Conservation (phyloP, 176 grass and related monocot species). For the Oropetium thomaeum region DNA sequence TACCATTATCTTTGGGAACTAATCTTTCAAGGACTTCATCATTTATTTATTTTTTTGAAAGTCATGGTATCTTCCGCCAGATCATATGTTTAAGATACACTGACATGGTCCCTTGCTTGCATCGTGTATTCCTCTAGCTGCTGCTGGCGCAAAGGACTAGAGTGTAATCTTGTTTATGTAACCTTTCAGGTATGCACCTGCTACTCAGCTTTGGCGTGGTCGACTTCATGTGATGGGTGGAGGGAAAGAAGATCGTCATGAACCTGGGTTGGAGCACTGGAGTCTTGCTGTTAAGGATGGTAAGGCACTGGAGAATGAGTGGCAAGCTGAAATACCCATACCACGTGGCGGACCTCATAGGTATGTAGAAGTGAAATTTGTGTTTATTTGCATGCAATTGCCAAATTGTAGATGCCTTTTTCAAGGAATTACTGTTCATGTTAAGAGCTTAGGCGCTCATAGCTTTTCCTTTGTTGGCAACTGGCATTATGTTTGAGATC, state of each 20-base stretch:
- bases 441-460: background rate
- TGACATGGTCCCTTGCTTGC: background rate
- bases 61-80: background rate
- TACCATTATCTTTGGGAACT: background rate
- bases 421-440: background rate
- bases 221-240: slow-evolving; percentile 92
- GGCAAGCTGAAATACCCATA: slow-evolving; percentile 70
- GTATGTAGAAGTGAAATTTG: slow-evolving; percentile 12
- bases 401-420: background rate
- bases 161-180: background rate
- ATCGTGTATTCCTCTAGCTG: background rate
- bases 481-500: background rate
- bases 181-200: slow-evolving; percentile 72
- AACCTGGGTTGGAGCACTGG: slow-evolving; percentile 82
- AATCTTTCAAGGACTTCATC: background rate
- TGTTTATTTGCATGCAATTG: background rate
- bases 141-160: background rate
- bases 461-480: background rate
- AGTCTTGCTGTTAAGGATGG: slow-evolving; percentile 86
- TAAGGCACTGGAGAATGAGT: slow-evolving; percentile 68
- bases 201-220: slow-evolving; percentile 84
- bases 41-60: background rate
- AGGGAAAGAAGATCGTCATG: slow-evolving; percentile 82
- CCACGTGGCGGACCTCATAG: slow-evolving; percentile 87
- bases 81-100: background rate